Evolutionary conservation across 140 eudicot species (phyloP), one percentile per base, ranked within the genome.

Genomic region (Erigeron philadelphicus): DNA sequence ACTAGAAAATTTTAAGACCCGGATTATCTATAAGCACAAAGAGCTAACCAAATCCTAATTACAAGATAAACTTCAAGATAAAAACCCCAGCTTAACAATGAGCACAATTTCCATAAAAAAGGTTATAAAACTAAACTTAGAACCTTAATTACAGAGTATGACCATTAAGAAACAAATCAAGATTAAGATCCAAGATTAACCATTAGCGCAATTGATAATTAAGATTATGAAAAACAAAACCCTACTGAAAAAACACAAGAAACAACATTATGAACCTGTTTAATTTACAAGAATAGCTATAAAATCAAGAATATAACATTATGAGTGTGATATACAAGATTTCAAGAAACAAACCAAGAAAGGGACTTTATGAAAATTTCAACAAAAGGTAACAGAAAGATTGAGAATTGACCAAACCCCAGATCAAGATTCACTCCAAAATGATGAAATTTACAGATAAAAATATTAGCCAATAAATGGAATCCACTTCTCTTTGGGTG

Each of bases 401-500:
- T 25, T 63, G 68, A 68, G 47, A 71, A 19, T 38, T 64, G 74
- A 60, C 17, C 67, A 72, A 73, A 56, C 25, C 85, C 76, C 83
- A 78, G 82, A 83, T 80, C 72, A 78, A 76, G 80, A 84, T 81
- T 81, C 72, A 79, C 50, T 72, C 7, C 55, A 70, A 72, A 78
- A 58, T 62, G 67, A 60, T 50, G 61, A 57, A 47, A 56, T 57
- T 70, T 79, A 72, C 64, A 68, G 75, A 48, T 13, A 45, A 46
- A 80, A 78, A 70, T 7, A 72, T 13, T 43, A 75, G 17, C 66
- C 42, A 75, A 72, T 68, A 84, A 53, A 43, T 62, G 73, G 73
- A 84, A 86, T 82, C 86, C 76, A 72, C 78, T 56, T 83, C 79
- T 75, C 81, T 83, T 85, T 75, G 83, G 82, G 77, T 86, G 88